Base-by-base conservation (phyloP, 148 eudicot genomes). In the Amaranthus hypochondriacus region DNA sequence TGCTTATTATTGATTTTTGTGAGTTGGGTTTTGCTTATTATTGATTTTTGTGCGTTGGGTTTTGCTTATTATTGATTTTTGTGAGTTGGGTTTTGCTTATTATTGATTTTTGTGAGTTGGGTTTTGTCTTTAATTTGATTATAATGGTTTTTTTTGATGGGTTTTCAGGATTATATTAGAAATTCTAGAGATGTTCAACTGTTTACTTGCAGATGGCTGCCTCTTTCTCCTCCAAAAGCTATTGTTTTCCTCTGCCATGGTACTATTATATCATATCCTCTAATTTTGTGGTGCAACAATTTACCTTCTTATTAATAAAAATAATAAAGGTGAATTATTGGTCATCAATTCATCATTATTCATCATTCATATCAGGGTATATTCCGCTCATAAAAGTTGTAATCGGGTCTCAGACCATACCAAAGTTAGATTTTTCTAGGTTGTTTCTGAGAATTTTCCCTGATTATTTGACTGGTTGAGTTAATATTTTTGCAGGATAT, bases 191-290 rank as follows among this genome's bases (percentile, higher is more conserved):
- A 89, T 59, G 87, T 90, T 50, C 84, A 89, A 84, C 94, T 90
- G 42, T 96, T 96, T 73, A 86, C 97, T 82, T 96, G 99, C 79
- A 90, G 88, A 89, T 96, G 99, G 99, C 53, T 96, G 81, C 99
- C 99, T 65, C 84, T 82, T 47, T 89, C 89, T 83, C 87, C 94
- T 73, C 96, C 97, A 5, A 92, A 83, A 79, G 99, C 99, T 63
- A 92, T 96, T 69, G 90, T 96, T 83, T 96, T 92, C 76, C 89
- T 96, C n/a, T 96, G 99, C 86, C 99, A 95, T 83, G 99, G 99
- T 92, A 56, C 62, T 57, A 28, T 28, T 28, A 28, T 28, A 28
- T 8, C 10, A 3, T 28, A 2, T 13, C 7, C 21, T 12, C 6
- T 56, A 14, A 56, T 74, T 77, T 72, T 78, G 39, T 28, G 63